Base-by-base conservation (phyloP, 2,329 filamentous ascomycete genomes). In the Botrytis cinerea region DNA sequence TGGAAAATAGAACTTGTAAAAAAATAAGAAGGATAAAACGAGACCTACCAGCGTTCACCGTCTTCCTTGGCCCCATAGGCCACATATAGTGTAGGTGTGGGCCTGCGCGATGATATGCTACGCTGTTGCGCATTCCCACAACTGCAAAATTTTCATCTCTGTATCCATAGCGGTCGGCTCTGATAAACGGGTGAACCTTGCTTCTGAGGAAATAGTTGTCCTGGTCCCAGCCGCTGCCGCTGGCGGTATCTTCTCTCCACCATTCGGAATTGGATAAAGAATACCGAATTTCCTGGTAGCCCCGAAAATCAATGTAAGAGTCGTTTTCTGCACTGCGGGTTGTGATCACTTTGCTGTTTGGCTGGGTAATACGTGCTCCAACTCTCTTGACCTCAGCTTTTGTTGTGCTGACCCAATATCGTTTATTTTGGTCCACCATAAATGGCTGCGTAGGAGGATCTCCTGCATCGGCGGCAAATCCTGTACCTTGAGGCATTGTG, bases 341-440 rank as follows among this genome's bases (percentile, higher is more conserved):
- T 4, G 45, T 54, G 5, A 71, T 2, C 22, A 38, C 22, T 20
- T 28, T 64, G 0, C 38, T 35, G 18, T 51, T 43, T 5, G 70
- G 70, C 14, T 71, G 59, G 22, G 10, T 18, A 25, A 71, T 64
- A 25, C 60, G 70, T 57, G 70, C 70, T 1, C 45, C 70, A 2
- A 71, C 46, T 43, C 0, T 54, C 35, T 71, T 71, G 28, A n/a
- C 40, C 16, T 71, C 59, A 35, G 48, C 18, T 45, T 5, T 57
- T 25, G 46, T 64, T 32, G 70, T 71, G 22, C 60, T 64, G 46
- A 71, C 70, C 70, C 70, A 71, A 45, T 64, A 71, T 32, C 25
- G 48, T 54, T 64, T 16, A 14, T 28, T 2, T 38, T 71, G 59
- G 35, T 62, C 32, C 2, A 20, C 35, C 62, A 66, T 66, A 2